Conservation (phyloP, 352 stramenopile genomes). For the Globisporangium nagaii region DNA sequence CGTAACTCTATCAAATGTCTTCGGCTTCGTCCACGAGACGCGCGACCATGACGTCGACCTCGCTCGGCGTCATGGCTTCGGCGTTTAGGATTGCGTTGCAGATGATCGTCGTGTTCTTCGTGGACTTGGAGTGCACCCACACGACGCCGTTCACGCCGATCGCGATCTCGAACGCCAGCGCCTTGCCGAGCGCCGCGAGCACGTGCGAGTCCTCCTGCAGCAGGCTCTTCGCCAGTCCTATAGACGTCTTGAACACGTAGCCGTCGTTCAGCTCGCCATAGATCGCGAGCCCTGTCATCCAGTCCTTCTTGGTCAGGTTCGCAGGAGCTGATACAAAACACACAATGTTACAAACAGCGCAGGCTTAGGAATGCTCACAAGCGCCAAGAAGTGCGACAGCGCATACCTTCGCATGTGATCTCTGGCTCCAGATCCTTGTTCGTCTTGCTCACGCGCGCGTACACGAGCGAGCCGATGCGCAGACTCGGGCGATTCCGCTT, state of each 20-base stretch:
- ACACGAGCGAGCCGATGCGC: constrained; percentile 91
- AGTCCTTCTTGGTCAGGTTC: constrained; percentile 93
- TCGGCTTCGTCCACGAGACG: constrained; percentile 57
- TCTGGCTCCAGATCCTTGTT: constrained; percentile 90
- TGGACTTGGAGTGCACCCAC: constrained; percentile 92
- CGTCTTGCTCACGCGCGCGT: constrained; percentile 90
- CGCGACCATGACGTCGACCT: constrained; percentile 76
- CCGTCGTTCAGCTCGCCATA: constrained; percentile 95
- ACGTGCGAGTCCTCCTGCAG: constrained; percentile 75
- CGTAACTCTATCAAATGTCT: constrained; percentile 34
- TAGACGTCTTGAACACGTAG: constrained; percentile 86
- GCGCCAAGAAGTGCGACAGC: no score
- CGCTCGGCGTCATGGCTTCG: constrained; percentile 75
- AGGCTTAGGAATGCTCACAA: no score
- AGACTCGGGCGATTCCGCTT: constrained; percentile 96
- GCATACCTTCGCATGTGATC: constrained; percentile 91
- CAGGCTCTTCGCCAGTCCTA: constrained; percentile 67
- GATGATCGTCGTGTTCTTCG: constrained; percentile 81
- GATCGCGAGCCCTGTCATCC: constrained; percentile 96
- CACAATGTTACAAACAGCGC: no score
- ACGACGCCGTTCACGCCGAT: constrained; percentile 95
- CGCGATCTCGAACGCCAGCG: constrained; percentile 93
- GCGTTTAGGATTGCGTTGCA: constrained; percentile 87
- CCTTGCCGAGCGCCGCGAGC: constrained; percentile 74
- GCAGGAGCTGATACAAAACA: constrained; percentile 46